Base-by-base conservation (phyloP, 2,329 filamentous ascomycete genomes). In the Pseudophaeomoniella oleicola region DNA sequence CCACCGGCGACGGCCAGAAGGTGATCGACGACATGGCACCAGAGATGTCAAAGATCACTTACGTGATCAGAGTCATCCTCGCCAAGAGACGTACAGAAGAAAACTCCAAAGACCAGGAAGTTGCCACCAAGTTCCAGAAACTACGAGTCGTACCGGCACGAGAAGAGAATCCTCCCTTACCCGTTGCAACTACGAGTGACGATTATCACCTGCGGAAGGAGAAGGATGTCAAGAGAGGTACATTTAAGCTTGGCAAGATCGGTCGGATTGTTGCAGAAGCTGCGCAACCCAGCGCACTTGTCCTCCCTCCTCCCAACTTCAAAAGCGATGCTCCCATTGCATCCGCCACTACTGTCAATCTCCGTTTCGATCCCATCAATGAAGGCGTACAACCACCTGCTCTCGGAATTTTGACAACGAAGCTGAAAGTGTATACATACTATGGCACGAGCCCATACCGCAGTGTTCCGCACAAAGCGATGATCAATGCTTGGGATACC, bases 1-100 rank as follows among this genome's bases (percentile, higher is more conserved):
- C 69, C n/a, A 59, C 63, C 32, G 62, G 62, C 16, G 60, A 65
- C 42, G 67, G 67, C 6, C 61, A 59, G 22, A 55, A 55, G 2
- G 50, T 71, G 13, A 58, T 72, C 30, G 73, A 80, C 47, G 76
- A 80, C 45, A 58, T 78, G 49, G 60, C 71, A 2, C 76, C 76
- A 0, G 65, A 73, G 5, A 78, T 79, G 74, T 60, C 64, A 19
- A 71, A 64, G 48, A 68, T 80, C 32, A 57, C 59, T 2, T 81
- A 80, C 46, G 61, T 59, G 2, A 59, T 80, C 39, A 60, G 64
- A 19, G 64, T 63, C 9, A 61, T 60, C 19, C 50, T 74, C 14
- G 48, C 58, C 6, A 64, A 59, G 31, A 48, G 54, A 30, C 53
- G 60, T 19, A 43, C 57, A 36, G 57, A 62, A n/a, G 53, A 52